Base-by-base conservation (phyloP, 2,329 filamentous ascomycete genomes). In the Kalmusia sp. region DNA sequence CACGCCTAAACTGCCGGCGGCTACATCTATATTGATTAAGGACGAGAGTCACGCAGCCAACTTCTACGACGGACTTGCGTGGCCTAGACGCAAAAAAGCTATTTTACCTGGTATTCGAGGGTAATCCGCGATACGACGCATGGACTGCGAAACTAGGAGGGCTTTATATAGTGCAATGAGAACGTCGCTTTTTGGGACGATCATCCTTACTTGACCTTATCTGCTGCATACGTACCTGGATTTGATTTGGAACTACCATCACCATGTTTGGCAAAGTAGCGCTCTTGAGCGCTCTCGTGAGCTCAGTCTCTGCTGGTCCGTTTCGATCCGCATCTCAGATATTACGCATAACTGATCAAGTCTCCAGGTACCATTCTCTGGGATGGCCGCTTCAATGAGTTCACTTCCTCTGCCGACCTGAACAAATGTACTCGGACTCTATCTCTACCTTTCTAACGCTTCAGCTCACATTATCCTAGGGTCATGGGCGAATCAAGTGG, bases 401-500 rank as follows among this genome's bases (percentile, higher is more conserved):
- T 86, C 59, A 74, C 76, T 14, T 76, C 80, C 7, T 79, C 79
- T 35, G 63, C 77, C 2, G 85, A 87, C 68, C 78, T 88, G 25
- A 76, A 80, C 63, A 80, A 81, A 34, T 88, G 76, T 70, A 57
- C 12, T n/a, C 34, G 19, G 15, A 15, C 12, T 41, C 21, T 6
- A 6, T 21, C 37, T 43, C 22, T 63, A 17, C 63, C 57, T 27
- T 7, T n/a, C 5, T 27, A 12, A 33, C 21, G 7, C 17, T 37
- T 12, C 17, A 38, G 44, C 52, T 50, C 22, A 56, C 40, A 17
- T 6, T 15, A 2, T 22, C 5, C 14, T 49, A 78, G 76, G 87
- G 87, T 86, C 82, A 3, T 90, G 84, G 82, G 80, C 79, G n/a
- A 88, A 85, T 71, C 83, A 87, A 73, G 84, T 88, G 63, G 86